These are phyloP conservation scores for Trypanosoma brucei DNA, from an alignment of 208 protist species.

Conservation along the genomic window DNA sequence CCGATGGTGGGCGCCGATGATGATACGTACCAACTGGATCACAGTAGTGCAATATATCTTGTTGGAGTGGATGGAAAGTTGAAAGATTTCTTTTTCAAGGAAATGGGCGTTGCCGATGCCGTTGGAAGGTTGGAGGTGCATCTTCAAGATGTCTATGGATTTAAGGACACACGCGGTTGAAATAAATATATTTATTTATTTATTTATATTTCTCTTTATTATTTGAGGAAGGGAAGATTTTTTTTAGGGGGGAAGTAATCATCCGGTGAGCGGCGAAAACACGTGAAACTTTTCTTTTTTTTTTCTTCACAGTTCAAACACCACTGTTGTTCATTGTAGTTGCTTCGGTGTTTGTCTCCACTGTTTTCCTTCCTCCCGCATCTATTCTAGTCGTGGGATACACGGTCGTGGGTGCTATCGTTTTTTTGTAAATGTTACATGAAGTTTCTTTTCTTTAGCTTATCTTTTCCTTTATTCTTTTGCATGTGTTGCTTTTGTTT, in stretches of 20 bases:
- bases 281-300: background rate
- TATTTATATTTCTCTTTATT: no score
- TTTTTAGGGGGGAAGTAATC: no score
- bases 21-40: slow-evolving; percentile 86
- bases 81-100: slow-evolving; percentile 86
- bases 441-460: no score
- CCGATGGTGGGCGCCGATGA: slow-evolving; percentile 39
- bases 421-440: no score
- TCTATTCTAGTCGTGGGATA: no score
- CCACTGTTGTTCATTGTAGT: slow-evolving; percentile 9
- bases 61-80: slow-evolving; percentile 83
- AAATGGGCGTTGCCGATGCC: slow-evolving; percentile 67
- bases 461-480: no score
- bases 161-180: slow-evolving; percentile 43
- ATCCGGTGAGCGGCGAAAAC: no score
- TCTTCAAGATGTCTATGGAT: slow-evolving; percentile 68
- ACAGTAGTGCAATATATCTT: slow-evolving; percentile 83
- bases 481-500: no score
- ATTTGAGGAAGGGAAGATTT: no score
- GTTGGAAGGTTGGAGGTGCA: slow-evolving; percentile 67
- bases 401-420: no score
- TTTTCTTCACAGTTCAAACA: background rate
- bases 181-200: background rate
- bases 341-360: background rate
- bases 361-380: no score